These are phyloP conservation scores for Blastocystis sp. DNA, from an alignment of 352 stramenopile genomes.

Conservation along the genomic window DNA sequence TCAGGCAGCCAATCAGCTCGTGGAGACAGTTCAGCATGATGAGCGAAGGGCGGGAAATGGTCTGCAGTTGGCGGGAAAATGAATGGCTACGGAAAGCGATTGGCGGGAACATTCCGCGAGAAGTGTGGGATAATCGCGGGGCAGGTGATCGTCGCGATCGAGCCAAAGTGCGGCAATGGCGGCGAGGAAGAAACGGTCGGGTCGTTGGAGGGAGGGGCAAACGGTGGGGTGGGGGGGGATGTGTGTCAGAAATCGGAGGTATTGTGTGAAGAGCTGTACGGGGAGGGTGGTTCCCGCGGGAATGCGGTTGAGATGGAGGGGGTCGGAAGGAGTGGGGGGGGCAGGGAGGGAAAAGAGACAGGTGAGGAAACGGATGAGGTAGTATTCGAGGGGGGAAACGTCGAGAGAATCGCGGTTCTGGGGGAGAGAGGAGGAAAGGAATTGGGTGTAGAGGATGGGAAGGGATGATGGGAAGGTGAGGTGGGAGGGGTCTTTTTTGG, in stretches of 20 bases:
- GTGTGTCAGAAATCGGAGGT: not conserved
- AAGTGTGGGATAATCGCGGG: not conserved
- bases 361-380: conserved; percentile 11
- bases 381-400: conserved; percentile 32
- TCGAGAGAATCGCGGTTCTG: not conserved
- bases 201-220: not conserved
- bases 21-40: conserved; percentile 11
- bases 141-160: not conserved
- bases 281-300: not conserved
- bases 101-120: not conserved
- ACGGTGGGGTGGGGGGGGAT: not conserved
- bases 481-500: not conserved
- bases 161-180: conserved; percentile 7
- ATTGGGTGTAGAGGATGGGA: conserved; percentile 19
- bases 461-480: not conserved
- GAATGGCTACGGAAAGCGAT: not conserved
- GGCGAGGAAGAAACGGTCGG: conserved; percentile 13
- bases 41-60: not conserved
- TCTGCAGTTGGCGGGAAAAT: not conserved
- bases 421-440: not conserved
- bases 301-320: not conserved
- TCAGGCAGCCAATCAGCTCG: not conserved
- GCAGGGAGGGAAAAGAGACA: not conserved
- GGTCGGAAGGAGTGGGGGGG: not conserved
- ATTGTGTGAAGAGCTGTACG: conserved; percentile 38